Evolutionary conservation across 139 green algal species (phyloP), one percentile per base, ranked within the genome.

Genomic region (Zygnema circumcarinatum): DNA sequence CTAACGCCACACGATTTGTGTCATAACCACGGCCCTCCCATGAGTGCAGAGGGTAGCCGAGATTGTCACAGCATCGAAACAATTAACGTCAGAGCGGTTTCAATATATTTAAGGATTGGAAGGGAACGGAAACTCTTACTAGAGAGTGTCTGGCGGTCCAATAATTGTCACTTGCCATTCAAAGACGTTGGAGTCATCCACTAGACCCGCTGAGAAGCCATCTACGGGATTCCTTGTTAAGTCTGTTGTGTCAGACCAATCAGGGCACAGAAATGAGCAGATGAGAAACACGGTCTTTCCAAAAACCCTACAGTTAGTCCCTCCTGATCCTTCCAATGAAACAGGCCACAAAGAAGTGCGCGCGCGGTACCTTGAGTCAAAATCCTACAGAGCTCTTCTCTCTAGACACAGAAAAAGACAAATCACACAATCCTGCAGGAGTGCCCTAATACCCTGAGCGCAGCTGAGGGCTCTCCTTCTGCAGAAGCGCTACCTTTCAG

Each of bases 131-230:
- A 25, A n/a, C 22, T 72, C 81, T 83, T 47, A 87, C 95, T 99
- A 99, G 0, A 98, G 89, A 0, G 97, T 99, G 73, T 99, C 97
- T 56, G 97, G 97, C 7, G 97, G 97, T 31, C 97, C 97, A 76
- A 99, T 98, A 76, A 99, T 95, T 21, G 96, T 99, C 32, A 99
- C 93, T 41, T 95, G 89, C 97, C 97, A 99, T 89, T 99, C 96
- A 81, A 99, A 99, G 0, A 99, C 83, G 90, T 99, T 98, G 78
- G 90, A 95, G 79, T 99, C 97, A 84, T 99, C 96, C 36, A 97
- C 94, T 1, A 99, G 92, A 0, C 97, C 97, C 33, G 97, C 97
- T 0, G 96, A 98, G 89, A 99, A 99, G 38, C 97, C 97, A 3
- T 99, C 97, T 31, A 99, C 97, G 2, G 97, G 97, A 39, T 97